Conservation (phyloP, 495 filamentous ascomycete species). For the Aspergillus ellipticus region DNA sequence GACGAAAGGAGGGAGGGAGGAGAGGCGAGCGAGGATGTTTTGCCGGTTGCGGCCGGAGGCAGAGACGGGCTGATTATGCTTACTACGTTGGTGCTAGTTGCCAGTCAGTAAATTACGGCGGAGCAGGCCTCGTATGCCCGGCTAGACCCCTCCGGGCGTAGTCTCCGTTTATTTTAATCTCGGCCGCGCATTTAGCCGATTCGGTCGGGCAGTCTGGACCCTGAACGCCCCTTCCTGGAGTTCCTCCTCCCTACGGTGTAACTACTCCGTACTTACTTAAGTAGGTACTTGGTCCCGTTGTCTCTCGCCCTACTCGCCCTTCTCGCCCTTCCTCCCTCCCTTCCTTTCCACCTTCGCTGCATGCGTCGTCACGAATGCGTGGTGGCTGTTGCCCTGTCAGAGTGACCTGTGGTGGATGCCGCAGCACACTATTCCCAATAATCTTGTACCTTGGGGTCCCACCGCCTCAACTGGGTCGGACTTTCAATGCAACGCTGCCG, state of each 20-base stretch:
- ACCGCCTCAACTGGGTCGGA: background rate
- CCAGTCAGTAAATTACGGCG: background rate
- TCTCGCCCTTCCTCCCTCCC: background rate
- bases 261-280: no score
- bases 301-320: no score
- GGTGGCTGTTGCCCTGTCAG: constrained; percentile 13
- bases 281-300: no score
- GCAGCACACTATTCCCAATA: constrained; percentile 14
- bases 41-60: background rate
- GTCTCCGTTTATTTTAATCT: background rate
- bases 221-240: background rate
- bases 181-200: no score
- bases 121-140: background rate
- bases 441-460: constrained; percentile 2
- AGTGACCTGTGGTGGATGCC: constrained; percentile 6
- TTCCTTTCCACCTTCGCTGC: background rate
- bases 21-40: background rate
- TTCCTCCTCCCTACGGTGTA: no score
- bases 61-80: background rate
- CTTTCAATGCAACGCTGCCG: constrained; percentile 9
- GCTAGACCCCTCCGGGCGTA: background rate
- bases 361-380: constrained; percentile 14
- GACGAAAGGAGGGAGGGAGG: constrained; percentile 1
- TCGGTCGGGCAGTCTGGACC: background rate
- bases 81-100: background rate